Base-by-base conservation (phyloP, 345 rosid genomes). In the Gossypium ekmanianum region DNA sequence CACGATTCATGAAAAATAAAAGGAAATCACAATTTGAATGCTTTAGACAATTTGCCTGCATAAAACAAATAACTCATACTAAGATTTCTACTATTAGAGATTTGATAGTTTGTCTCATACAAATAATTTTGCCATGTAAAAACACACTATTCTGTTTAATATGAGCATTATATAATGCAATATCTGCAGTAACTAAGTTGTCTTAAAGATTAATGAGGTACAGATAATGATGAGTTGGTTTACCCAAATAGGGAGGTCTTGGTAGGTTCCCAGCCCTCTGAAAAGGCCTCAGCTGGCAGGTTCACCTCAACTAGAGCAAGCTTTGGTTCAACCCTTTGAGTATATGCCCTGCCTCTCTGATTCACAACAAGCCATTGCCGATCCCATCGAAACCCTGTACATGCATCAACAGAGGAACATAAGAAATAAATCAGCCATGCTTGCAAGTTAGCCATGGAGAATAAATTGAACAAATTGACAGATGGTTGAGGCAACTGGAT, bases 241-340 rank as follows among this genome's bases (percentile, higher is more conserved):
- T 77, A 92, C 97, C 88, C 88, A 92, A 83, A 69, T 61, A 85
- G 3, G 3, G 97, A 89, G 79, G 47, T 72, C 67, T 73, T 71
- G 50, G 85, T 78, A 8, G 89, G 92, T 72, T 86, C 79, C 97
- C 94, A 92, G 9, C 75, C 84, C 45, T 89, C 93, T 0, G 54
- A 65, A 79, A 90, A 87, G 3, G 97, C 93, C 63, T 85, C 89
- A 2, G 69, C 48, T 26, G 97, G 97, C 64, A 94, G 83, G 77
- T 86, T 81, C 4, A 84, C 79, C 79, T 83, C 80, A 29, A 94
- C 90, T 75, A 94, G 80, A 44, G 97, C 86, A 74, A 94, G 98
- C 88, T 89, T 92, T 51, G 98, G 94, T 75, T 94, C 93, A 34
- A 81, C 87, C 86, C 98, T 92, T 77, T 92, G 98, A 66, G 97